Conservation (phyloP, 2,329 filamentous ascomycete species). For the Pleochaeta shiraiana region DNA sequence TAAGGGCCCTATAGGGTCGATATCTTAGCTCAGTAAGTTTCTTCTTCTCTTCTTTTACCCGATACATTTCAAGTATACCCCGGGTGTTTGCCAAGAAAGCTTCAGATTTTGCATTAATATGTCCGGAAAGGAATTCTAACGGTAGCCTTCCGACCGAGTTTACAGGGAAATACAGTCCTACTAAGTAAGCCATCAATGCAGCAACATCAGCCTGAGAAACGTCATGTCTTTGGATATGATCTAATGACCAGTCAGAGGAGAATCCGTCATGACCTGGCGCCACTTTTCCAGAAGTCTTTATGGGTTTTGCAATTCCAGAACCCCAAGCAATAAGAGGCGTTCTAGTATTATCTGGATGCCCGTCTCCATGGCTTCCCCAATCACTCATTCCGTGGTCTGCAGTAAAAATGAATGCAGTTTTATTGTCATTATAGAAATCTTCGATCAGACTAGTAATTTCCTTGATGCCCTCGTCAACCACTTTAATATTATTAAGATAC, state of each 20-base stretch:
- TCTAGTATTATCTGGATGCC: conserved; percentile 89
- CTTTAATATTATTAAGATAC: conserved; percentile 82
- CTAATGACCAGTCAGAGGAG: conserved; percentile 71
- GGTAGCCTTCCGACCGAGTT: conserved; percentile 94
- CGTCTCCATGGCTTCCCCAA: conserved; percentile 97
- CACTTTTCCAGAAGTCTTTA: conserved; percentile 28
- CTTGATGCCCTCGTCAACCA: conserved; percentile 77
- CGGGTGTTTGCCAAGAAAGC: conserved; percentile 69
- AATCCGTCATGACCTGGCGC: conserved; percentile 80
- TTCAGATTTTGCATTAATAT: conserved; percentile 54
- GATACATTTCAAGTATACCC: conserved; percentile 87
- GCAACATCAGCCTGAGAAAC: conserved; percentile 89
- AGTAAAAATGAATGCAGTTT: conserved; percentile 91
- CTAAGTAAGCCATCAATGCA: conserved; percentile 83
- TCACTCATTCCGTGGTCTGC: conserved; percentile 99
- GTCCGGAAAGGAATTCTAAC: conserved; percentile 55
- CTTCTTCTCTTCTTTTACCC: conserved; percentile 78
- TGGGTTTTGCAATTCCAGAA: conserved; percentile 63
- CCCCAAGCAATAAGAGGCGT: conserved; percentile 91
- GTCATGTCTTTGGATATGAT: conserved; percentile 66
- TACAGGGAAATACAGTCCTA: conserved; percentile 72
- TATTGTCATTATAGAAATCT: conserved; percentile 61
- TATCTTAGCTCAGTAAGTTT: conserved; percentile 54
- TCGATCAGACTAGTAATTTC: conserved; percentile 66
- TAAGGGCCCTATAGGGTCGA: conserved; percentile 50